Evolutionary conservation across 1,139 yeast genomes (phyloP), one percentile per base, ranked within the genome.

Genomic region (Lodderomyces pseudojiufengensis): DNA sequence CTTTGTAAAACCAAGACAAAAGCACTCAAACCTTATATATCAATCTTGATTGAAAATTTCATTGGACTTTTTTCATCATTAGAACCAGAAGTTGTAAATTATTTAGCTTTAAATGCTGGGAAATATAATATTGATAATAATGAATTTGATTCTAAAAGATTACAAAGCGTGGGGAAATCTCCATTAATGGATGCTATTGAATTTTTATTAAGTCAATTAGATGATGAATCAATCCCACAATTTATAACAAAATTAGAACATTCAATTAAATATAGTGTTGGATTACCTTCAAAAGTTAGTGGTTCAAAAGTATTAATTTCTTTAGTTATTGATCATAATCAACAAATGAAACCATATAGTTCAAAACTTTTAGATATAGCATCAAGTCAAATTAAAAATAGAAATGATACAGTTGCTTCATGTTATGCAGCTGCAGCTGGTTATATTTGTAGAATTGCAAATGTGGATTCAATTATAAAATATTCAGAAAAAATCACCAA

Each of bases 181-280:
- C 97, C 97, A 0, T 73, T 90, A 65, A 85, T 88, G 92, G 90
- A 82, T 40, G 84, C 95, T 0, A 70, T 90, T 38, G 96, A 88
- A 47, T 76, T 70, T 35, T 58, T 90, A 47, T 62, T 88, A 41
- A 82, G 76, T 35, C 56, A 70, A 28, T 53, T 83, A 9, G 84
- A 80, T 51, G 78, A 68, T 24, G 56, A 61, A 0, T 55, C 69
- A 31, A 66, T 84, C 62, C 73, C 65, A 0, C 75, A 70, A 3
- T 68, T 82, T 31, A 65, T 86, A 5, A 65, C 63, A 4, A 60
- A 55, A 37, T 61, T 79, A 37, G 74, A 59, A 38, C 60, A 51
- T 10, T 67, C 81, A 2, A 70, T 85, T 6, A 80, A 79, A 43
- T 73, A 70, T 41, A 77, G 95, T 0, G 85, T 90, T 23, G 98